Conservation (phyloP, 306 rosid species). For the Dryas drummondii region DNA sequence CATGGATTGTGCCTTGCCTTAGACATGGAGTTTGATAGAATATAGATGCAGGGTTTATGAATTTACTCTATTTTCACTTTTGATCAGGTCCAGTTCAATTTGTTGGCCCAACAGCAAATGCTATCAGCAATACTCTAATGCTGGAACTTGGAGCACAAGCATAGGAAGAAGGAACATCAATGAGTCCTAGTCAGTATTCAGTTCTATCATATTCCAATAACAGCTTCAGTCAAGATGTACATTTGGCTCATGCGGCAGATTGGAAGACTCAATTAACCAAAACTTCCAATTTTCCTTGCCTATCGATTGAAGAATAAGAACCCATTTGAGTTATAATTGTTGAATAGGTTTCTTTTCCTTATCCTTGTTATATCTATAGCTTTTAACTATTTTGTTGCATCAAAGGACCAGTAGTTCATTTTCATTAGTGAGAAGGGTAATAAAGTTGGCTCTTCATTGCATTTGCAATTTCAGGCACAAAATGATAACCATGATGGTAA, state of each 20-base stretch:
- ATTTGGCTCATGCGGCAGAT: background rate
- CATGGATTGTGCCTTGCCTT: background rate
- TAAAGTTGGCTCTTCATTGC: too few relatives aligned
- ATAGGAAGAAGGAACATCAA: conserved; percentile 3
- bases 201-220: background rate
- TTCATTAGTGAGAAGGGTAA: too few relatives aligned
- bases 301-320: background rate
- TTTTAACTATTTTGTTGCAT: background rate
- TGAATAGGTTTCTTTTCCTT: background rate
- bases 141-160: conserved; percentile 63
- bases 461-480: background rate
- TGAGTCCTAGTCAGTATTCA: background rate
- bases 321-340: background rate
- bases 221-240: background rate
- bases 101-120: conserved; percentile 62
- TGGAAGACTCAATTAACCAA: background rate
- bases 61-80: conserved; percentile 9
- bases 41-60: background rate
- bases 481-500: too few relatives aligned
- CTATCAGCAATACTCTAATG: conserved; percentile 59
- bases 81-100: conserved; percentile 82
- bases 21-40: background rate
- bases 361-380: background rate
- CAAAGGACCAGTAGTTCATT: too few relatives aligned
- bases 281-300: background rate